phyloP scores from a whole-genome alignment of 805 yeast genomes.

The Myxozyma geophila region DNA sequence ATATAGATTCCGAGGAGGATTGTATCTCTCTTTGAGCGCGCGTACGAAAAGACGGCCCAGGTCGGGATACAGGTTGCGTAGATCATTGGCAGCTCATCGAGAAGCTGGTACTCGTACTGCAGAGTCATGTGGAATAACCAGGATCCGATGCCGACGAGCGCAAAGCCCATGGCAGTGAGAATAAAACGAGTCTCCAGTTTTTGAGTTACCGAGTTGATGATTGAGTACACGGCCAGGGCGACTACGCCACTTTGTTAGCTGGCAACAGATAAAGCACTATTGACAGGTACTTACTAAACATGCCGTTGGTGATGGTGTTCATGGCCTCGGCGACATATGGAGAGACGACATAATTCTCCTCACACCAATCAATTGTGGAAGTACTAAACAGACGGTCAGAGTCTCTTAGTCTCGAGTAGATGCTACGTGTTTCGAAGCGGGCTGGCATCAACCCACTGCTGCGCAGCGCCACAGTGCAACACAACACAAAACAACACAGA shows the following conservation, averaged over 20 bases:
- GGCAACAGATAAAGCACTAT: not conserved
- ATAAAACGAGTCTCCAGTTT: slow-evolving; percentile 71
- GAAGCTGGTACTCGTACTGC: slow-evolving; percentile 81
- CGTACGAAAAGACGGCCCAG: slow-evolving; percentile 77
- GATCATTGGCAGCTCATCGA: slow-evolving; percentile 97
- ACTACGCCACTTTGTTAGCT: slow-evolving; percentile 37
- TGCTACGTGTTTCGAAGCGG: not conserved
- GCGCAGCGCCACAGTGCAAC: not conserved
- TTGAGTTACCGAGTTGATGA: slow-evolving; percentile 63
- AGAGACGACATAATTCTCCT: slow-evolving; percentile 89
- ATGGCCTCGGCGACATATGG: slow-evolving; percentile 87
- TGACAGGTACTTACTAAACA: slow-evolving; percentile 46
- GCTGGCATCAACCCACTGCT: not conserved
- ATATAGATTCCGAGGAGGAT: slow-evolving; percentile 54
- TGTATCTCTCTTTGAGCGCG: slow-evolving; percentile 49
- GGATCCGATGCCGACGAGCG: slow-evolving; percentile 87
- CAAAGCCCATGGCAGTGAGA: slow-evolving; percentile 76
- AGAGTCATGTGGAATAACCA: slow-evolving; percentile 98
- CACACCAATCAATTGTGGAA: slow-evolving; percentile 99
- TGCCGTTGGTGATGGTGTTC: slow-evolving; percentile 78
- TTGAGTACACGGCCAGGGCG: slow-evolving; percentile 63
- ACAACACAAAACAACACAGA: not conserved
- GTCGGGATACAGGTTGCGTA: slow-evolving; percentile 96
- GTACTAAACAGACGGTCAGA: slow-evolving; percentile 49
- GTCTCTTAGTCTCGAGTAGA: not conserved